These are phyloP conservation scores for Tagetes erecta DNA, from an alignment of 129 eudicot genomes.

Conservation along the genomic window DNA sequence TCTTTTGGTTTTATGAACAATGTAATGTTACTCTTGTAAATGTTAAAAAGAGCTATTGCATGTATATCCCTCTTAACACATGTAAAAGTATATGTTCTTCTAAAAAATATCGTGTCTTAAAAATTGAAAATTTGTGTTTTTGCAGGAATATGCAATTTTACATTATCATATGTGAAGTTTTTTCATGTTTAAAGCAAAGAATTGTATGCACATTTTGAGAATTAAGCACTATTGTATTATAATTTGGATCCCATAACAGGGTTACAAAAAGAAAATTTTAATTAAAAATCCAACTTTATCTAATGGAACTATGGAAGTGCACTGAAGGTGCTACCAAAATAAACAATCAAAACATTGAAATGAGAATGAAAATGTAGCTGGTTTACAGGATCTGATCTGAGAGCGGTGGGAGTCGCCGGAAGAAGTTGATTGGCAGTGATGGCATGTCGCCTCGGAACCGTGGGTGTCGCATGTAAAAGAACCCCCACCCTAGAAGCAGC, in stretches of 20 bases:
- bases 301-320: constrained; percentile 31
- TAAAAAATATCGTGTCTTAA: no score
- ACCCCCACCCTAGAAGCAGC: constrained; percentile 62
- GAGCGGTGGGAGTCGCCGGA: constrained; percentile 86
- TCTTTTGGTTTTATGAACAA: no score
- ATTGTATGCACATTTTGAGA: not conserved
- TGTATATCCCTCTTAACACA: no score
- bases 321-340: constrained; percentile 39
- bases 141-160: no score
- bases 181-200: no score
- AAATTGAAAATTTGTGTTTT: no score
- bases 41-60: no score
- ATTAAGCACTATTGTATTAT: not conserved
- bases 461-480: constrained; percentile 88
- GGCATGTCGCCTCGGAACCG: constrained; percentile 89
- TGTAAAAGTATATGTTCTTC: no score
- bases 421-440: constrained; percentile 69
- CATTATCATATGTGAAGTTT: no score
- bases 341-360: constrained; percentile 17
- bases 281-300: constrained; percentile 20
- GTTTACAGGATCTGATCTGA: constrained; percentile 77
- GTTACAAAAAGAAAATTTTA: not conserved
- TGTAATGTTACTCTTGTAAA: no score
- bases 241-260: constrained; percentile 28
- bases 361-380: not conserved